Evolutionary conservation across 192 early-diverging fungal genomes (phyloP).

Genomic region (Phlyctochytrium arcticum): DNA sequence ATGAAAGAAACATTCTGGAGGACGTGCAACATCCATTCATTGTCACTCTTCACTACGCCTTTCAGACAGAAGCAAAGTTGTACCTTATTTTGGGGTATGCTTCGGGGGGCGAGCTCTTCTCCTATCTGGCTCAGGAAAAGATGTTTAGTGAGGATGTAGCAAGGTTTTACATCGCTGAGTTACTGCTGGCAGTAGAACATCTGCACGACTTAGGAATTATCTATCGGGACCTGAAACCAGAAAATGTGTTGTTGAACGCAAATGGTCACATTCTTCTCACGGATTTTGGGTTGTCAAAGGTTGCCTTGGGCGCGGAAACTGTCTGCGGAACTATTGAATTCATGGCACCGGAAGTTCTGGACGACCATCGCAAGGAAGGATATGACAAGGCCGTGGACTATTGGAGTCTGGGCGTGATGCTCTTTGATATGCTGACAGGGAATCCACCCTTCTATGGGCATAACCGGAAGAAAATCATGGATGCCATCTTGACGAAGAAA

Average conservation of each 20-base stretch:
- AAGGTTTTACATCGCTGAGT: conserved; percentile 83
- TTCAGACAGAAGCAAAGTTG: conserved; percentile 82
- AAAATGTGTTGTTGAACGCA: conserved; percentile 57
- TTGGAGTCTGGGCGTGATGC: conserved; percentile 86
- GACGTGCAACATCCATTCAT: conserved; percentile 87
- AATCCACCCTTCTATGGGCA: conserved; percentile 66
- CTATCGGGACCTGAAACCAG: conserved; percentile 63
- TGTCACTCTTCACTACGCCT: conserved; percentile 88
- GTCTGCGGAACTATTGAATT: conserved; percentile 80
- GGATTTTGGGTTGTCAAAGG: conserved; percentile 94
- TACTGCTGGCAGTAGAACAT: conserved; percentile 81
- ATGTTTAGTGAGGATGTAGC: conserved; percentile 75
- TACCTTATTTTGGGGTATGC: conserved; percentile 87
- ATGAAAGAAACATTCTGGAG: conserved; percentile 83
- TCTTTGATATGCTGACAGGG: conserved; percentile 91
- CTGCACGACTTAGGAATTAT: conserved; percentile 86
- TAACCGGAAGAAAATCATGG: conserved; percentile 79
- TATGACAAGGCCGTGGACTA: conserved; percentile 72
- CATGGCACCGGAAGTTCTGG: conserved; percentile 60
- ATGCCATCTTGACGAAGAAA: conserved; percentile 80
- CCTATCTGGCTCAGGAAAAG: conserved; percentile 60
- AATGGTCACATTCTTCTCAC: conserved; percentile 84
- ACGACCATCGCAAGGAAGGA: conserved; percentile 7
- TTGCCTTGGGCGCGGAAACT: conserved; percentile 48
- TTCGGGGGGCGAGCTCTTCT: conserved; percentile 87